These are phyloP conservation scores for Boletus sp. DNA, from an alignment of 768 basidiomycete genomes.

Conservation along the genomic window DNA sequence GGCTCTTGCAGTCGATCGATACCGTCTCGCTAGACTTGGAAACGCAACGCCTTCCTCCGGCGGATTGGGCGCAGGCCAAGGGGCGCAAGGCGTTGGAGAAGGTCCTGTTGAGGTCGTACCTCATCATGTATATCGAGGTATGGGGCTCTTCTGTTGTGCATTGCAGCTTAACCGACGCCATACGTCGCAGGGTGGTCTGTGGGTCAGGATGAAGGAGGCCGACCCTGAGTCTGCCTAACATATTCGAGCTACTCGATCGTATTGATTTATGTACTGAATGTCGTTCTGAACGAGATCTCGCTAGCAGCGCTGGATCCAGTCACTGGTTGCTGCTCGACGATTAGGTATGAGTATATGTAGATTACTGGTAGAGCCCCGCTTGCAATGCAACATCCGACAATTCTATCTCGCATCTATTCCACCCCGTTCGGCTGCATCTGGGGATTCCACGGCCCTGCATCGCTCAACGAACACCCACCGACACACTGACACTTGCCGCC, in stretches of 20 bases:
- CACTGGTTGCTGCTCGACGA: conserved; percentile 18
- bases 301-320: conserved; percentile 2
- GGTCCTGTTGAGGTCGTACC: conserved; percentile 37
- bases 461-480: conserved; percentile 83
- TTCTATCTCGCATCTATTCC: conserved; percentile 18
- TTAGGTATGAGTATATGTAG: conserved; percentile 33
- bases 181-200: conserved; percentile 21
- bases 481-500: conserved; percentile 79
- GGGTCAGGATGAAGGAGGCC: conserved; percentile 26
- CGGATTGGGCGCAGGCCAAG: conserved; percentile 32
- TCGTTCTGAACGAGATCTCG: background rate
- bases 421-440: conserved; percentile 10
- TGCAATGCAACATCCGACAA: background rate
- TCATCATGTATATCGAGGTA: conserved; percentile 46
- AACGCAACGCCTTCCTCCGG: conserved; percentile 34
- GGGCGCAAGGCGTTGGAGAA: conserved; percentile 42
- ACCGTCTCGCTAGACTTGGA: conserved; percentile 39
- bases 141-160: background rate
- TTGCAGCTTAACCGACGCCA: background rate
- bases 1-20: conserved; percentile 50
- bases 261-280: background rate
- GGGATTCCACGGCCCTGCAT: conserved; percentile 89
- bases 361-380: conserved; percentile 20
- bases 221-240: conserved; percentile 1
- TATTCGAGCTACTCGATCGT: too few species aligned